Base-by-base conservation (phyloP, 805 yeast species). In the Brettanomyces naardenensis region DNA sequence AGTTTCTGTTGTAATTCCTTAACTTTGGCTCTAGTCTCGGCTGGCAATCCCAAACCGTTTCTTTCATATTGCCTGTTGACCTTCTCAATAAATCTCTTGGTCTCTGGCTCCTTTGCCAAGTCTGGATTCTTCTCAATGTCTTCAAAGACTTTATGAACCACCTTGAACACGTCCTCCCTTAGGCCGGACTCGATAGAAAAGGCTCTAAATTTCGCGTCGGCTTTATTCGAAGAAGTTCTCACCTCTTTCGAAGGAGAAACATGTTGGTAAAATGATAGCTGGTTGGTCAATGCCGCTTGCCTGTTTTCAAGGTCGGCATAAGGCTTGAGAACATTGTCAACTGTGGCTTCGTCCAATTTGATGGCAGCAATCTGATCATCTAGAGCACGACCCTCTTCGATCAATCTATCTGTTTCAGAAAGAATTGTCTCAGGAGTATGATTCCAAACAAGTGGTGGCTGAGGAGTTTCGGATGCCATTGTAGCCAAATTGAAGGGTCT, bases 141-240 rank as follows among this genome's bases (percentile, higher is more conserved):
- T 21, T 66, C 61, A 52, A 66, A 68, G 41, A 82, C 72, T 41
- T 64, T 65, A 46, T 77, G 69, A 53, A 82, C 71, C 10, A 70
- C 72, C 43, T 65, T 56, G 57, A 66, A 86, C 7, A 86, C 73
- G 46, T 83, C 90, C 45, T 66, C 73, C 55, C 95, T 75, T 38
- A 75, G 57, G 13, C 73, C 69, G 19, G 79, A 67, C 47, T 82
- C 94, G 48, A 85, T 82, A 7, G 68, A 61, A 46, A 65, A 72
- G 35, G 76, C 71, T 37, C 73, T 68, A 31, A 81, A 56, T 42
- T 66, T 52, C 52, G 75, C 75, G 44, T 79, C 82, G 0, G 85
- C 80, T 42, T 71, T 62, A 31, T 69, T 69, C 3, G 89, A 76
- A 3, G 87, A 85, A 44, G 81, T 85, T 51, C 95, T 70, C 23